Evolutionary conservation across 805 yeast genomes (phyloP).

Genomic region (Cyberlindnera bimundalis): DNA sequence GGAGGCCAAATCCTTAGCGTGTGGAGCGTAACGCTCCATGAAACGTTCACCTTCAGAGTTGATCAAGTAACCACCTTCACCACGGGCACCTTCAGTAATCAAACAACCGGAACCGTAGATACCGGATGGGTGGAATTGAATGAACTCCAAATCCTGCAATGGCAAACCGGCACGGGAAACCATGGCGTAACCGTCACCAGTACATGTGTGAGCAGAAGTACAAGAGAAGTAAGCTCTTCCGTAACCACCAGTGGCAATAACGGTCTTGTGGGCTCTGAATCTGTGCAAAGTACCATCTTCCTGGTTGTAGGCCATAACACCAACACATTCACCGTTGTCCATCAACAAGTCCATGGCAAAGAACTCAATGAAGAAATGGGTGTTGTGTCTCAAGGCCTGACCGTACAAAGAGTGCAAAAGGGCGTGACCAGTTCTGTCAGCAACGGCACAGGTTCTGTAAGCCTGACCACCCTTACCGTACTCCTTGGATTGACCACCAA

Average conservation of each 20-base stretch:
- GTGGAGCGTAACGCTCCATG: slow-evolving; percentile 99
- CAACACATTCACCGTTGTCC: slow-evolving; percentile 95
- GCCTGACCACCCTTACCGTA: slow-evolving; percentile 99
- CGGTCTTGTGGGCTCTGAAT: slow-evolving; percentile 94
- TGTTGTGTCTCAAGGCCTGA: slow-evolving; percentile 93
- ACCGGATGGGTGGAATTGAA: slow-evolving; percentile 99
- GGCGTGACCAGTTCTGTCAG: slow-evolving; percentile 99
- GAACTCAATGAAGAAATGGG: slow-evolving; percentile 96
- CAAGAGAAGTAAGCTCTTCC: slow-evolving; percentile 98
- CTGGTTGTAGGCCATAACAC: slow-evolving; percentile 96
- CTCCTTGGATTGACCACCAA: slow-evolving; percentile 95
- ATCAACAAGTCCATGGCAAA: slow-evolving; percentile 92
- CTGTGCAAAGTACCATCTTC: slow-evolving; percentile 98
- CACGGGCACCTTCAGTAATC: slow-evolving; percentile 99
- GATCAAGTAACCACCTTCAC: slow-evolving; percentile 98
- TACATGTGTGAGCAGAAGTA: slow-evolving; percentile 99
- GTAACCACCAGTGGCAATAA: slow-evolving; percentile 97
- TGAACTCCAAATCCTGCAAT: slow-evolving; percentile 93
- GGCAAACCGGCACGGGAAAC: slow-evolving; percentile 98
- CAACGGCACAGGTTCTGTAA: slow-evolving; percentile 98
- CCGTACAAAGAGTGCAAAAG: slow-evolving; percentile 93
- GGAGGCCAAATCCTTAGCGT: slow-evolving; percentile 96
- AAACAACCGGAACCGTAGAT: slow-evolving; percentile 98
- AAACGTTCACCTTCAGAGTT: slow-evolving; percentile 98
- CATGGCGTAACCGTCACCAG: slow-evolving; percentile 99